Conservation (phyloP, 495 filamentous ascomycete genomes). For the Viridothelium virens region DNA sequence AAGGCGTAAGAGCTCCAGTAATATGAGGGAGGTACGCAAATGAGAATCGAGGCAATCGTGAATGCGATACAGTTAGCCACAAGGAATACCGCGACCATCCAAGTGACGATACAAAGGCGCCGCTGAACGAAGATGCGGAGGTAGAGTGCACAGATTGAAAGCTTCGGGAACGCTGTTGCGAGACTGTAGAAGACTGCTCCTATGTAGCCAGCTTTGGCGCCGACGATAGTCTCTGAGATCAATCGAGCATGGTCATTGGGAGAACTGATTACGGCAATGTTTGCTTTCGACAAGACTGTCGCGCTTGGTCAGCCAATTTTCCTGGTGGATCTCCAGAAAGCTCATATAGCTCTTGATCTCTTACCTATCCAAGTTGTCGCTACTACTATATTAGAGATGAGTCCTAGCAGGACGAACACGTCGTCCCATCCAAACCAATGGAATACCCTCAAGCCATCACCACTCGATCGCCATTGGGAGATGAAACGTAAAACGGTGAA, state of each 20-base stretch:
- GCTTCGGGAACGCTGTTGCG: not conserved
- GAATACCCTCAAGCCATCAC: not conserved
- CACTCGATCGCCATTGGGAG: not conserved
- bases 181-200: conserved; percentile 1
- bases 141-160: not conserved
- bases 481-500: not conserved
- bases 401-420: not conserved
- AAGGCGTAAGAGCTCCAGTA: not conserved
- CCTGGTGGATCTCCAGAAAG: not conserved
- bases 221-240: not conserved
- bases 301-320: not conserved
- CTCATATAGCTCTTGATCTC: not conserved
- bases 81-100: not conserved
- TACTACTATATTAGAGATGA: not conserved
- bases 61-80: conserved; percentile 5
- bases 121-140: not conserved
- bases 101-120: not conserved
- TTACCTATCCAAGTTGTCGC: conserved; percentile 1
- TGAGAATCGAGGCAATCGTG: not conserved
- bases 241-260: not conserved
- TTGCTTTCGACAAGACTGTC: not conserved
- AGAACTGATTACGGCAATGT: not conserved
- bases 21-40: not conserved
- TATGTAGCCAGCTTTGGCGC: not conserved
- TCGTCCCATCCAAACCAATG: conserved; percentile 1